These are phyloP conservation scores for Candida ponderosae DNA, from an alignment of 805 yeast species.

Conservation along the genomic window DNA sequence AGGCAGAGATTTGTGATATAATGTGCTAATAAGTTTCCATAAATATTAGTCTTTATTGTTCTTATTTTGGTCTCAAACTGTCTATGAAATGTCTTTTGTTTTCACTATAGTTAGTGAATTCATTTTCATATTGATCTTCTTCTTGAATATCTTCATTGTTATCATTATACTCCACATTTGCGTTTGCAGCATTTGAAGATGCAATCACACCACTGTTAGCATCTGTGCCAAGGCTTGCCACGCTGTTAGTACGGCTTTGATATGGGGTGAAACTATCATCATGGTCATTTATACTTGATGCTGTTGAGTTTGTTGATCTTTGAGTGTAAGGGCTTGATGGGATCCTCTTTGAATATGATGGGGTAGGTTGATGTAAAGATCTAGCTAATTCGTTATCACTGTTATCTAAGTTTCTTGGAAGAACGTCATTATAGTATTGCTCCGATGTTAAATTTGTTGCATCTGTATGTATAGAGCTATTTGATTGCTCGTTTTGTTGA, in stretches of 20 bases:
- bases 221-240: too few species aligned
- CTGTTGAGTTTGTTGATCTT: neutral
- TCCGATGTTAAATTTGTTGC: slow-evolving; percentile 20
- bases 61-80: slow-evolving; percentile 30
- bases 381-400: slow-evolving; percentile 18
- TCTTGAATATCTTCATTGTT: slow-evolving; percentile 27
- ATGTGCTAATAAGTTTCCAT: too few species aligned
- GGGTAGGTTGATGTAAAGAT: slow-evolving; percentile 18
- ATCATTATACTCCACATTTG: neutral
- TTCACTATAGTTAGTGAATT: slow-evolving; percentile 35
- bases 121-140: slow-evolving; percentile 37
- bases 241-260: too few species aligned
- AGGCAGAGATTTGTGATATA: too few species aligned
- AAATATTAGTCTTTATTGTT: too few species aligned
- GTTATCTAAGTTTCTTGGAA: slow-evolving; percentile 18
- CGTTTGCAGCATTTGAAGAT: too few species aligned
- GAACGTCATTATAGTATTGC: slow-evolving; percentile 16
- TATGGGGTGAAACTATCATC: too few species aligned
- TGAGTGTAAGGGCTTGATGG: neutral
- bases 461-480: slow-evolving; percentile 14
- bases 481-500: slow-evolving; percentile 12
- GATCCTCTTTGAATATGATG: slow-evolving; percentile 13
- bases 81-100: slow-evolving; percentile 34
- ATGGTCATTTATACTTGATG: neutral
- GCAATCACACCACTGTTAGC: too few species aligned